Conservation (phyloP, 495 filamentous ascomycete species). For the Aspergillus homomorphus region DNA sequence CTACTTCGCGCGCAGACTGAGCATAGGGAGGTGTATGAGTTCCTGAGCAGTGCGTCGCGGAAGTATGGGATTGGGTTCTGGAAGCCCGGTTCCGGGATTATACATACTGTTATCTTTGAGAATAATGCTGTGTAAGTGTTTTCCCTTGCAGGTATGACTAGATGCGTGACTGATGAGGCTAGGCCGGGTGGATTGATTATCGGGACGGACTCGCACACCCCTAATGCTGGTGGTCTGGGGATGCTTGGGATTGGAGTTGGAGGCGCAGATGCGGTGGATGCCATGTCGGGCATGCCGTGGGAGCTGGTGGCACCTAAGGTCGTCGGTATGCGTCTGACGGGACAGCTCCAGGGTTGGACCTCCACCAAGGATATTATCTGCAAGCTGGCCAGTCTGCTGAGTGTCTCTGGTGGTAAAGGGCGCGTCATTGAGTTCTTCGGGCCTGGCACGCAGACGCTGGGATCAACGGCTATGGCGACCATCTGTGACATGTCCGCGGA, state of each 20-base stretch:
- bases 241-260: constrained; percentile 90
- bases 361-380: constrained; percentile 88
- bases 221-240: constrained; percentile 85
- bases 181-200: constrained; percentile 81
- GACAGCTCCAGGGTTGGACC: constrained; percentile 77
- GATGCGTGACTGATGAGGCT: background rate
- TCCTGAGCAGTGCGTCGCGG: constrained; percentile 78
- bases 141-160: background rate
- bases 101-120: constrained; percentile 90
- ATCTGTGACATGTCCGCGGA: constrained; percentile 72
- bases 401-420: constrained; percentile 87
- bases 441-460: constrained; percentile 61
- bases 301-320: constrained; percentile 89
- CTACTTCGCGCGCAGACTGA: constrained; percentile 70
- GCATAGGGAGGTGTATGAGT: constrained; percentile 95
- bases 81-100: constrained; percentile 89
- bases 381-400: constrained; percentile 84
- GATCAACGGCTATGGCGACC: constrained; percentile 56
- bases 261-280: constrained; percentile 90
- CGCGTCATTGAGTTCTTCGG: constrained; percentile 85
- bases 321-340: constrained; percentile 82
- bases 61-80: constrained; percentile 98
- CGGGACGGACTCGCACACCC: constrained; percentile 90
- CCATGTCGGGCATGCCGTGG: constrained; percentile 89
- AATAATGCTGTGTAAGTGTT: constrained; percentile 69